Base-by-base conservation (phyloP, 2,329 filamentous ascomycete genomes). In the Diaporthe eres region DNA sequence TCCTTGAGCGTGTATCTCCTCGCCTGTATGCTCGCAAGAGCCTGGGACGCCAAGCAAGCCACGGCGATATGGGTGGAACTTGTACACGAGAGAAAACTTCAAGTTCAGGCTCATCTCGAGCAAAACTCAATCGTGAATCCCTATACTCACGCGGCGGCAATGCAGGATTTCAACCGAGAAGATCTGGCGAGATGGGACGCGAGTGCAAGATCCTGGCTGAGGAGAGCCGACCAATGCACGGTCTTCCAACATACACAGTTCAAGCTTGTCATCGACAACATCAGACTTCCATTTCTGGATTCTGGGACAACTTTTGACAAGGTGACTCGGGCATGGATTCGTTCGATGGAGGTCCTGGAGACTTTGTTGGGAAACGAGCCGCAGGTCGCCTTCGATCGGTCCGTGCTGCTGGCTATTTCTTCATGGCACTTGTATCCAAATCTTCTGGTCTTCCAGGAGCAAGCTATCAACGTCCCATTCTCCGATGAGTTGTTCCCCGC, bases 241-340 rank as follows among this genome's bases (percentile, higher is more conserved):
- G 55, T 58, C 13, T 37, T 37, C 55, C 55, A 58, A 37, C 31
- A 22, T 37, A 58, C 55, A 7, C 55, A 58, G 55, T 58, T 58
- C 55, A 58, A 58, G 55, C 55, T 58, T 34, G 17, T 37, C 55
- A 37, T 58, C 55, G 31, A 58, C 55, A 58, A 58, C 17, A 58
- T 58, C 17, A 31, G 6, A 37, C 55, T 58, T 37, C 55, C 55
- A 22, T 58, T 37, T 17, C 17, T 58, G 55, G 55, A 58, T 7
- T 37, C 55, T 22, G 55, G 55, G 17, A 34, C 28, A 22, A 58
- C 55, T 22, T 58, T 58, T 12, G 55, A 58, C 55, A 58, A 58
- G 55, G 55, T 58, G 13, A 58, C 55, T 10, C 55, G 4, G 15
- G 55, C 55, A 58, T 58, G 55, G 55, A 37, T 58, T 12, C 55